Base-by-base conservation (phyloP, 2,329 filamentous ascomycete species). In the Xylariaceae sp. region DNA sequence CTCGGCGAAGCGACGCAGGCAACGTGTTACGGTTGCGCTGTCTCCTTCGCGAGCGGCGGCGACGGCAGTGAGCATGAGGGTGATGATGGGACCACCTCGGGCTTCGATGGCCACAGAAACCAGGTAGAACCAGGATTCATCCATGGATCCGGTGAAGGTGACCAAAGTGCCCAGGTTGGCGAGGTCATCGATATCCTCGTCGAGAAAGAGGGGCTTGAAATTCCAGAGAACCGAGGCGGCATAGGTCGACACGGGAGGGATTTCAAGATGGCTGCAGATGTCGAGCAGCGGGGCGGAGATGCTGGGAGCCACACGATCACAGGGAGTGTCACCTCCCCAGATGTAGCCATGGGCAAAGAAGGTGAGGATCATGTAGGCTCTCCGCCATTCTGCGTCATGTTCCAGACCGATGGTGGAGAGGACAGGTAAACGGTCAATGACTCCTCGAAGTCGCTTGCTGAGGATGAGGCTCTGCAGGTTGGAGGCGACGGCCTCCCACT, bases 61-160 rank as follows among this genome's bases (percentile, higher is more conserved):
- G 51, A 99, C 92, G 43, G 94, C 94, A 39, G 85, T 80, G 40
- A 99, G 77, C 90, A 97, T 96, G 53, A 96, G 75, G 0, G 91
- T 86, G 48, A 99, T 86, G 52, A 92, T 88, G 3, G 91, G 89
- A 0, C 87, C 94, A 22, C 90, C 93, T 50, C 90, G 87, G 49
- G 92, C 91, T 73, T 99, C 94, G 58, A 99, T 97, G 56, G 93
- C 94, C 3, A 97, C 89, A 0, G 91, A 97, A 47, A 97, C 84
- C 12, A 99, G 79, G 69, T 97, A 99, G 69, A 99, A 99, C 94
- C 94, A 99, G 57, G 94, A 96, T 73, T 99, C 94, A 67, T 99
- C 94, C 50, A 96, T 77, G 7, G 91, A 92, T 46, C 94, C 94
- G 14, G 94, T 97, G 66, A 97, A 95, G 14, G 94, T 97, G 64